A percentile compares a stretch with the other conserved stretches of the same genome.
Conservation (phyloP, 352 stramenopile genomes). For the Globisporangium recalcitrans region DNA sequence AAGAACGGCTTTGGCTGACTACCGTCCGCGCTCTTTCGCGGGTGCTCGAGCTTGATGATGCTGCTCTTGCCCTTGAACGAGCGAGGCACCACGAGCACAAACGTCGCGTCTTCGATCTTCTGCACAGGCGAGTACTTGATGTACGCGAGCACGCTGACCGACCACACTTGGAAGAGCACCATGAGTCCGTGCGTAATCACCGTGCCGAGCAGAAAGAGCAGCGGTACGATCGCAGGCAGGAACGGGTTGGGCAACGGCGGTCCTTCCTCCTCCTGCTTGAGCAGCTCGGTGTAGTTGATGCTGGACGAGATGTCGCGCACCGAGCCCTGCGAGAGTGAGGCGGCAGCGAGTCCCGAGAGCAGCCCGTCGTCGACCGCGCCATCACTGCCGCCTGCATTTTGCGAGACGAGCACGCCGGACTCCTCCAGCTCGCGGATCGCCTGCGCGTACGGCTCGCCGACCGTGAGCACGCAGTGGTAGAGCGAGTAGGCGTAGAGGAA, state of each 20-base stretch:
- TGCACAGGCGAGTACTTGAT: conserved; percentile 82
- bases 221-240: conserved; percentile 83
- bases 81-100: conserved; percentile 77
- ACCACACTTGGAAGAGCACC: conserved; percentile 88
- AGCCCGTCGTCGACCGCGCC: conserved; percentile 31
- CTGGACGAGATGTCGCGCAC: conserved; percentile 46
- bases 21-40: conserved; percentile 28
- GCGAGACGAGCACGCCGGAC: conserved; percentile 38
- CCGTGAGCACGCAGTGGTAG: conserved; percentile 60
- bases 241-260: conserved; percentile 87
- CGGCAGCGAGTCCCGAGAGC: conserved; percentile 52
- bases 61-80: conserved; percentile 87
- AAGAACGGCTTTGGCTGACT: conserved; percentile 58
- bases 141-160: conserved; percentile 65
- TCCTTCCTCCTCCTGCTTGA: conserved; percentile 49
- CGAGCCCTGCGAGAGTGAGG: conserved; percentile 63
- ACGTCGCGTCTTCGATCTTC: conserved; percentile 56
- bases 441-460: conserved; percentile 66
- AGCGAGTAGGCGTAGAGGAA: conserved; percentile 66
- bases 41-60: conserved; percentile 63
- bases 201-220: conserved; percentile 81
- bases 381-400: conserved; percentile 17
- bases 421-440: conserved; percentile 72
- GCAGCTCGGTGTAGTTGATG: conserved; percentile 58
- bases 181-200: conserved; percentile 83